These are phyloP conservation scores for Cutaneotrichosporon sp. DNA, from an alignment of 1,284 basidiomycete species.

Conservation along the genomic window DNA sequence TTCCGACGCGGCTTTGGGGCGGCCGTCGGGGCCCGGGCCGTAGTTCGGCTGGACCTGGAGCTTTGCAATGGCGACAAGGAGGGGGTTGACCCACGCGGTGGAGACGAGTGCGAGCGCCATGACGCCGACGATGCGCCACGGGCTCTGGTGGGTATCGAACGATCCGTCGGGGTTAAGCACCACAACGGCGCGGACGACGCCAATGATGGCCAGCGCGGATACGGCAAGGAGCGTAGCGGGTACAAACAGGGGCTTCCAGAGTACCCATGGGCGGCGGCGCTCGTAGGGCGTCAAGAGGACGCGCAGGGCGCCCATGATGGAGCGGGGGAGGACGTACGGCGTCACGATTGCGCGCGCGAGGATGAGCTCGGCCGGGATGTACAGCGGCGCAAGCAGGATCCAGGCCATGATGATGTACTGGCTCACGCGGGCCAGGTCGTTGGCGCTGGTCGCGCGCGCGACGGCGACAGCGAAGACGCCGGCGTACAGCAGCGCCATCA, in stretches of 20 bases:
- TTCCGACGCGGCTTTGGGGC: conserved; percentile 48
- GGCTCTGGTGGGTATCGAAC: too few relatives aligned
- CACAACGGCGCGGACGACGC: too few relatives aligned
- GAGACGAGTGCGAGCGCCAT: conserved; percentile 55
- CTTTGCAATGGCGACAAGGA: conserved; percentile 74
- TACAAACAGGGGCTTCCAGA: too few relatives aligned
- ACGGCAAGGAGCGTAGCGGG: too few relatives aligned
- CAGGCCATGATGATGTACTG: conserved; percentile 55
- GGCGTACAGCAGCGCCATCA: conserved; percentile 42
- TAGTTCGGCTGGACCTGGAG: conserved; percentile 79
- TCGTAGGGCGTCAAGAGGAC: too few relatives aligned
- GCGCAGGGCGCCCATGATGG: neutral
- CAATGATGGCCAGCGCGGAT: too few relatives aligned
- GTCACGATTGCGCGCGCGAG: conserved; percentile 80
- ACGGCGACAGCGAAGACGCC: conserved; percentile 45
- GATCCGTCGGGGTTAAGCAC: too few relatives aligned
- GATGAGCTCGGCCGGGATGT: conserved; percentile 67
- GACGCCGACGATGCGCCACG: conserved; percentile 32
- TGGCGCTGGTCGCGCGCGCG: neutral
- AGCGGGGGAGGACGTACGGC: conserved; percentile 54
- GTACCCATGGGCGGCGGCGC: too few relatives aligned
- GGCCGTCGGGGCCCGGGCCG: conserved; percentile 47
- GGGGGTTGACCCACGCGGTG: conserved; percentile 64
- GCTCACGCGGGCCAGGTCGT: too few relatives aligned
- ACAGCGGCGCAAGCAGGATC: too few relatives aligned